Percentiles rank a stretch among this genome's conserved stretches.
phyloP scores from a whole-genome alignment of 495 filamentous ascomycete genomes.

The Podospora pseudocomata region DNA sequence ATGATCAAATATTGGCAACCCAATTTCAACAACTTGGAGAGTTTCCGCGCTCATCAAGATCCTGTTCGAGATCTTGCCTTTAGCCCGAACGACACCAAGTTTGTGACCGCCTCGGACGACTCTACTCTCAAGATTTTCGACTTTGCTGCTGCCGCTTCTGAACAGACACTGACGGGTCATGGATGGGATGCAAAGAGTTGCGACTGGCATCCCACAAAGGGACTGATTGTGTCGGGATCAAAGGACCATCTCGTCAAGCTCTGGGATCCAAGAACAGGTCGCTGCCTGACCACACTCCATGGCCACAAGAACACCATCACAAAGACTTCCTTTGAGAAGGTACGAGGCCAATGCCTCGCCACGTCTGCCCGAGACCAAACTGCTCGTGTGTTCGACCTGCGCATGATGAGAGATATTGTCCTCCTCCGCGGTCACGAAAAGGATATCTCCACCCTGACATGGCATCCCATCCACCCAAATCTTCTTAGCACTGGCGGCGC shows the following conservation, averaged over 20 bases:
- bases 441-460: slow-evolving; percentile 85
- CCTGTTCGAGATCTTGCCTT: slow-evolving; percentile 91
- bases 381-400: slow-evolving; percentile 86
- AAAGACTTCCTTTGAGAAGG: slow-evolving; percentile 79
- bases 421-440: slow-evolving; percentile 91
- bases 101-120: slow-evolving; percentile 93
- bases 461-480: slow-evolving; percentile 88
- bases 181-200: slow-evolving; percentile 95
- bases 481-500: slow-evolving; percentile 87
- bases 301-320: slow-evolving; percentile 97
- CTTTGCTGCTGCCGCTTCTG: slow-evolving; percentile 79
- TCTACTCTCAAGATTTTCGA: slow-evolving; percentile 91
- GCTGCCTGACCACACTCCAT: slow-evolving; percentile 88
- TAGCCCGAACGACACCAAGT: slow-evolving; percentile 88
- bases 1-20: slow-evolving; percentile 98
- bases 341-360: slow-evolving; percentile 76
- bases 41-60: slow-evolving; percentile 84
- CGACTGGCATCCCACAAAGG: slow-evolving; percentile 97
- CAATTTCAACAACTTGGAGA: slow-evolving; percentile 98
- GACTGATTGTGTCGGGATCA: slow-evolving; percentile 88
- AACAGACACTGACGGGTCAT: slow-evolving; percentile 79
- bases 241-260: slow-evolving; percentile 97
- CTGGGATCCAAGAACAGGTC: slow-evolving; percentile 89
- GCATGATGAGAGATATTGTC: slow-evolving; percentile 97
- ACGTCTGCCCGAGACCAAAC: slow-evolving; percentile 90